Base-by-base conservation (phyloP, 2,329 filamentous ascomycete species). In the Didymella segeticola region DNA sequence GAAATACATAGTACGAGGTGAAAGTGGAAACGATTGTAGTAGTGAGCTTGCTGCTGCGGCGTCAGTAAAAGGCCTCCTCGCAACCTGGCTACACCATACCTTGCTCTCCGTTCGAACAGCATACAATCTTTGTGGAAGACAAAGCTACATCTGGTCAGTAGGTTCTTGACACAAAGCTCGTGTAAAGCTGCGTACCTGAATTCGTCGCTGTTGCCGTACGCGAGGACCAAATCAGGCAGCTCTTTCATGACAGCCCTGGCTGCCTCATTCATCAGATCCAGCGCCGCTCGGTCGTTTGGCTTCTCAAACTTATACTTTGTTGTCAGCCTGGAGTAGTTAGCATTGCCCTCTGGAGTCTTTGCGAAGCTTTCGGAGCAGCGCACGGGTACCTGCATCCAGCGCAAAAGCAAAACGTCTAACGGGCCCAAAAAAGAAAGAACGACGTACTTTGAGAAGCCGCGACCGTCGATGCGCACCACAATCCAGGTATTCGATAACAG, bases 401-500 rank as follows among this genome's bases (percentile, higher is more conserved):
- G 43, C 37, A 49, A 48, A 43, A 39, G 45, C 47, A 51, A 47
- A 34, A 22, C 15, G 49, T 48, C 19, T 37, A 29, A 51, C 48
- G 39, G 5, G 6, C 26, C 49, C 29, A 57, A 56, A 19, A 26
- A 31, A 46, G 22, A 54, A 45, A 46, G 29, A 45, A 50, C 34
- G 20, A 57, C 62, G 9, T 67, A 96, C 91, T 96, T 97, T 68
- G 93, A 95, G 77, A 99, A 99, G 15, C 92, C 93, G 60, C 93
- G 84, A 20, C 95, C 95, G 77, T 99, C 95, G 68, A 99, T 88
- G 56, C 95, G 88, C 50, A 99, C 87, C 17, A 98, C 91, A 51
- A 98, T 89, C 92, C 93, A 99, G 22, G 93, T 98, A 71, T 96
- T 96, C 47, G 88, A 91, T 19, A 98, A 82, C 33, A 99, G 79